These are phyloP conservation scores for Yamadazyma triangularis DNA, from an alignment of 1,139 yeast genomes.

Conservation along the genomic window DNA sequence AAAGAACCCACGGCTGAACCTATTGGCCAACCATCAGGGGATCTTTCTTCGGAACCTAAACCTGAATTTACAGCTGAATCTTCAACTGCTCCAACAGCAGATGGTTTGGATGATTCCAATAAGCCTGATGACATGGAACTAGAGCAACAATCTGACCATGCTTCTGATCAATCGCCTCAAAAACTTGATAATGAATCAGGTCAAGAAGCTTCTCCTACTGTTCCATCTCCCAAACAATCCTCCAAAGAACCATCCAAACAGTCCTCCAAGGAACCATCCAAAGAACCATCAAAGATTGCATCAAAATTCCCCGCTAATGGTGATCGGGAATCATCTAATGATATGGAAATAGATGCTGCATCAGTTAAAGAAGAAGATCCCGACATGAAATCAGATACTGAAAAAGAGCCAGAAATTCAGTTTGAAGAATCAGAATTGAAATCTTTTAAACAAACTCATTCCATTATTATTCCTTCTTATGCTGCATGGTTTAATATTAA, in stretches of 20 bases:
- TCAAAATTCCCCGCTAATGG: slow-evolving; percentile 7
- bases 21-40: too few species aligned
- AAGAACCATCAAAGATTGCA: slow-evolving; percentile 6
- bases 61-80: too few species aligned
- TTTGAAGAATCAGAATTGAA: slow-evolving; percentile 9
- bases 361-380: slow-evolving; percentile 18
- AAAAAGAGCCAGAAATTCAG: not conserved
- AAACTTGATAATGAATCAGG: slow-evolving; percentile 5
- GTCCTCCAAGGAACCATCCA: slow-evolving; percentile 10
- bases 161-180: not conserved
- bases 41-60: too few species aligned
- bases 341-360: slow-evolving; percentile 1
- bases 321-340: slow-evolving; percentile 8
- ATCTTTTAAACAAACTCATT: slow-evolving; percentile 62
- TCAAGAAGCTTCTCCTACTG: too few species aligned
- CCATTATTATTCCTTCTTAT: slow-evolving; percentile 90
- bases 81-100: too few species aligned
- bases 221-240: slow-evolving; percentile 3
- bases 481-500: slow-evolving; percentile 84
- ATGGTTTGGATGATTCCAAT: too few species aligned
- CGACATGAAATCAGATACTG: not conserved
- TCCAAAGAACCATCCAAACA: slow-evolving; percentile 2
- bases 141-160: not conserved
- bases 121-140: too few species aligned
- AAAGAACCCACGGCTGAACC: too few species aligned